Conservation (phyloP, 257 asterid species). For the Gynochthodes officinalis region DNA sequence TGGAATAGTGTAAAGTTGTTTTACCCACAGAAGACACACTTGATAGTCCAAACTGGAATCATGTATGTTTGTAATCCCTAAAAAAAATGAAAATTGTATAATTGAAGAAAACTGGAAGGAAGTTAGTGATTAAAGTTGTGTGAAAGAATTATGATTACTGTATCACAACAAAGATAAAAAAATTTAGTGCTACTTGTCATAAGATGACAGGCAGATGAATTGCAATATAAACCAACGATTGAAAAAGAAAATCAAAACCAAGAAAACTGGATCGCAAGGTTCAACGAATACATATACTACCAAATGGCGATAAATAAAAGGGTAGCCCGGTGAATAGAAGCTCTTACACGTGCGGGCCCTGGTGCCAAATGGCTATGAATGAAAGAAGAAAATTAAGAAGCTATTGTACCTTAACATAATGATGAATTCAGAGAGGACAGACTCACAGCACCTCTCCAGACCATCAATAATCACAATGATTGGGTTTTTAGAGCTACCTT, state of each 20-base stretch:
- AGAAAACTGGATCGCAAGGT: too few species aligned
- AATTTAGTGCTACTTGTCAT: background rate
- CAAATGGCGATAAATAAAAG: too few species aligned
- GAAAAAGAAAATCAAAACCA: background rate
- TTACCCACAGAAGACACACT: background rate
- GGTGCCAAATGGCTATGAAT: background rate
- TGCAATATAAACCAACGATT: background rate
- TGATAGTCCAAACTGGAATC: background rate
- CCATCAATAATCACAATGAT: slow-evolving; percentile 78
- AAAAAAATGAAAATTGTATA: background rate
- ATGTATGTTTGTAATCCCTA: background rate
- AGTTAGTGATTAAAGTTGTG: background rate
- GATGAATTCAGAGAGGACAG: slow-evolving; percentile 80
- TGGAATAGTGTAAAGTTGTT: background rate
- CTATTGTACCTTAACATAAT: slow-evolving; percentile 64
- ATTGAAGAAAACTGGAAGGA: background rate
- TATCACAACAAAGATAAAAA: background rate
- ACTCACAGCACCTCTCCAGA: slow-evolving; percentile 72
- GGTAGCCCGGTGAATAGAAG: too few species aligned
- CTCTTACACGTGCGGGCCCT: too few species aligned
- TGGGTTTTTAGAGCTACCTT: slow-evolving; percentile 56
- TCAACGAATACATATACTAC: too few species aligned
- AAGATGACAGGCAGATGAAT: background rate
- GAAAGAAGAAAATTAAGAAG: background rate
- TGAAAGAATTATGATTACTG: background rate